A percentile compares a stretch with the other conserved stretches of the same genome.
These are phyloP conservation scores for Acacia crassicarpa DNA, from an alignment of 306 rosid species.

Conservation along the genomic window DNA sequence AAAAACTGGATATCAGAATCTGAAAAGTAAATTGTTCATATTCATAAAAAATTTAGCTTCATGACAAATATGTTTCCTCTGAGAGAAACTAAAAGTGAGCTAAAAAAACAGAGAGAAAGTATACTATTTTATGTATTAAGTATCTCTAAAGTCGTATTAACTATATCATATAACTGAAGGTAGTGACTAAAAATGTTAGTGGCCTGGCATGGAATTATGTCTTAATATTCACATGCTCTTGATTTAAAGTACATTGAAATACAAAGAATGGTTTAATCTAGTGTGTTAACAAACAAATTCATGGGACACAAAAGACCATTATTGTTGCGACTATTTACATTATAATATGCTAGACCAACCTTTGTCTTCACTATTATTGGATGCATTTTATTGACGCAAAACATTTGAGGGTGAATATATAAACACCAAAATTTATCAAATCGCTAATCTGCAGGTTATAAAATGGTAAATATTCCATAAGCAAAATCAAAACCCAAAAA, in stretches of 20 bases:
- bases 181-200: too few relatives aligned
- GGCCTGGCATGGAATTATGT: too few relatives aligned
- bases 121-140: neutral
- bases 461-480: slow-evolving; percentile 24
- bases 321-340: too few relatives aligned
- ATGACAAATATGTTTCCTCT: too few relatives aligned
- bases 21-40: too few relatives aligned
- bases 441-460: slow-evolving; percentile 54
- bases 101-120: neutral
- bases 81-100: too few relatives aligned
- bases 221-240: too few relatives aligned
- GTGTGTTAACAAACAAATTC: slow-evolving; percentile 2
- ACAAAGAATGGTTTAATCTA: neutral
- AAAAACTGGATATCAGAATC: too few relatives aligned
- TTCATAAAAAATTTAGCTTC: too few relatives aligned
- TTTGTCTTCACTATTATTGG: slow-evolving; percentile 58
- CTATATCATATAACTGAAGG: neutral
- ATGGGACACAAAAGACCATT: neutral
- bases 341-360: slow-evolving; percentile 33
- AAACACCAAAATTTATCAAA: slow-evolving; percentile 69
- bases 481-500: neutral
- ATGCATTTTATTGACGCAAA: slow-evolving; percentile 48
- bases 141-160: neutral
- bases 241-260: neutral
- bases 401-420: slow-evolving; percentile 57